Conservation (phyloP, 768 basidiomycete genomes). For the Leccinum fibrillosum region DNA sequence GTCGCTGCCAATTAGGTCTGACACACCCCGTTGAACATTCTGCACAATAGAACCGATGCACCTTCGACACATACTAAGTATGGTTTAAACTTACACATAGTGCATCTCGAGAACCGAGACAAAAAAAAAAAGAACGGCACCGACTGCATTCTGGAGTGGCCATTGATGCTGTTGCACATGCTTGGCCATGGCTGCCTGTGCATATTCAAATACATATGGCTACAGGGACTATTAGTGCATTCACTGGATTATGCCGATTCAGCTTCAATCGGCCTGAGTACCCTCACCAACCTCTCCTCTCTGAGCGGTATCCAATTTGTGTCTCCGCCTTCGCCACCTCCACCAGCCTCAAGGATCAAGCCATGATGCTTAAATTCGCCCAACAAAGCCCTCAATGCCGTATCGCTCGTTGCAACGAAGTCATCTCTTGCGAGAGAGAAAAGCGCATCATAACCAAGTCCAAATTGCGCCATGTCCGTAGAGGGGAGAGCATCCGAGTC, state of each 20-base stretch:
- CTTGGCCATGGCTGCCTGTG: slow-evolving; percentile 20
- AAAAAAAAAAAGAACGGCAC: neutral
- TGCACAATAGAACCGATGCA: neutral
- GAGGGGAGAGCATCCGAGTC: slow-evolving; percentile 4
- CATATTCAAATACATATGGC: neutral
- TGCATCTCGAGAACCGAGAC: neutral
- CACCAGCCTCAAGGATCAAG: slow-evolving; percentile 53
- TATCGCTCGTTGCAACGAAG: slow-evolving; percentile 88
- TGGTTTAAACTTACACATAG: too few relatives aligned
- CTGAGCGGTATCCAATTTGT: slow-evolving; percentile 85
- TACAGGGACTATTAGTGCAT: neutral
- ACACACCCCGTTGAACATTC: neutral
- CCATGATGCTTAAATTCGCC: slow-evolving; percentile 92
- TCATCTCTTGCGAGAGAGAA: slow-evolving; percentile 75
- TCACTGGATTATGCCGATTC: slow-evolving; percentile 14
- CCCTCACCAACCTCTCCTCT: slow-evolving; percentile 62
- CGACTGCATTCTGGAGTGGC: neutral
- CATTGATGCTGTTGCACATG: neutral
- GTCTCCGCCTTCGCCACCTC: slow-evolving; percentile 46
- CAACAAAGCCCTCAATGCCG: slow-evolving; percentile 74
- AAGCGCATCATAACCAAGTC: slow-evolving; percentile 61
- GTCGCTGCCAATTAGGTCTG: neutral
- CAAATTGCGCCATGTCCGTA: slow-evolving; percentile 42
- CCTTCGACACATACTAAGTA: too few relatives aligned
- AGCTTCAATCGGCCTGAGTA: slow-evolving; percentile 35